phyloP scores from a whole-genome alignment of 257 asterid species.

The Petrea volubilis region DNA sequence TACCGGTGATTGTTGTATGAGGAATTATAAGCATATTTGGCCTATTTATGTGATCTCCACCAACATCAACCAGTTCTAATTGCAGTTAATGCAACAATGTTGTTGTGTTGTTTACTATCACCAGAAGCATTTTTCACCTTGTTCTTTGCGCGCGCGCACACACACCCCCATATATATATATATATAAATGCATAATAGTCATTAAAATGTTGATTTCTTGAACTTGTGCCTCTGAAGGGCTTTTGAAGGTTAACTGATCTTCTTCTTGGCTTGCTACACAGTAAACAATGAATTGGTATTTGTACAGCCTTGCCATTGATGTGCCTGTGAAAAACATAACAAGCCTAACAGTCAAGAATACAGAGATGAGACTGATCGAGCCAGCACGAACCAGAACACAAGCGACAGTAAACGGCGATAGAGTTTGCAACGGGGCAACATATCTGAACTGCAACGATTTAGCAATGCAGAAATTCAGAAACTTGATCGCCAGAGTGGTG shows the following conservation, averaged over 20 bases:
- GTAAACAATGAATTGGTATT: too few relatives aligned
- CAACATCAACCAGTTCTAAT: neutral
- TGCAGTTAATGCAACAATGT: neutral
- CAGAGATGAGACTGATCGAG: constrained; percentile 31
- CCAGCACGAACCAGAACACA: constrained; percentile 28
- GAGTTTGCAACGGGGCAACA: constrained; percentile 27
- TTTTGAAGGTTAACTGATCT: neutral
- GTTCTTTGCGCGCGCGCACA: neutral
- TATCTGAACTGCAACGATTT: constrained; percentile 34
- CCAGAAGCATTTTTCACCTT: too few relatives aligned
- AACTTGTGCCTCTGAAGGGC: neutral
- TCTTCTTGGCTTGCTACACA: neutral
- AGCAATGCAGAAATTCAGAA: constrained; percentile 36
- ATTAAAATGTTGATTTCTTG: too few relatives aligned
- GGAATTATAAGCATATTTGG: neutral
- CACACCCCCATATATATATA: too few relatives aligned
- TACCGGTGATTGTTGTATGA: neutral
- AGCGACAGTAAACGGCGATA: constrained; percentile 10
- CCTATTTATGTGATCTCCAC: constrained; percentile 17
- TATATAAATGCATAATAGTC: too few relatives aligned
- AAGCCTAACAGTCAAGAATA: constrained; percentile 20
- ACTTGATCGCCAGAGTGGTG: constrained; percentile 29
- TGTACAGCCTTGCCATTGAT: too few relatives aligned
- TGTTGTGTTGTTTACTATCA: too few relatives aligned
- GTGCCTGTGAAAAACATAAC: too few relatives aligned